These are phyloP conservation scores for Aciculosporium take DNA, from an alignment of 2,329 filamentous ascomycete genomes.

Conservation along the genomic window DNA sequence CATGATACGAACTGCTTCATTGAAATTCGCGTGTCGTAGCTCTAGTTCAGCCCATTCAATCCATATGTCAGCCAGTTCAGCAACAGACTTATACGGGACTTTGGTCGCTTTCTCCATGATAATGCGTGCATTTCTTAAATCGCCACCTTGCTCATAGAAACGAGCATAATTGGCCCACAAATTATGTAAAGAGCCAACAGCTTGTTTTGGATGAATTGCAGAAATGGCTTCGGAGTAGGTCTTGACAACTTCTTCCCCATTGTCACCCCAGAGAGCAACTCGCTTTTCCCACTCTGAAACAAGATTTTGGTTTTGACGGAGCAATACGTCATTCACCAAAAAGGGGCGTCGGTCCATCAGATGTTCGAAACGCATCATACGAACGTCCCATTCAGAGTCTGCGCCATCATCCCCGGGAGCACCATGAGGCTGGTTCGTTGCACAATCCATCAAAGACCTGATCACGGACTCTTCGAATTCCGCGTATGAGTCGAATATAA, in stretches of 20 bases:
- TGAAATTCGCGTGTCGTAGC: conserved; percentile 87
- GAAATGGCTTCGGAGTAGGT: conserved; percentile 92
- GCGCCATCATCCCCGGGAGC: conserved; percentile 65
- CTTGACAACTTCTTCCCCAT: conserved; percentile 78
- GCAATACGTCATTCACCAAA: conserved; percentile 84
- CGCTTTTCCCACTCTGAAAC: conserved; percentile 96
- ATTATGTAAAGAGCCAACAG: conserved; percentile 82
- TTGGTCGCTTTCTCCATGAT: conserved; percentile 98
- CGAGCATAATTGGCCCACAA: conserved; percentile 96
- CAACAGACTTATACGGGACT: conserved; percentile 94
- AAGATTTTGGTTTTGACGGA: conserved; percentile 92
- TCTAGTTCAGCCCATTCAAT: conserved; percentile 99
- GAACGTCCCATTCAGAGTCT: conserved; percentile 87
- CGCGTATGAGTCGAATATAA: conserved; percentile 90
- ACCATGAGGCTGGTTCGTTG: conserved; percentile 64
- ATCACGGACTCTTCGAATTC: conserved; percentile 97
- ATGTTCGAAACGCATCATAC: conserved; percentile 96
- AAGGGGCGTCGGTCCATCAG: conserved; percentile 95
- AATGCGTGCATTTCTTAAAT: conserved; percentile 69
- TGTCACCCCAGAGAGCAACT: conserved; percentile 88
- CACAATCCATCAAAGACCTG: conserved; percentile 77
- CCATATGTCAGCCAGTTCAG: conserved; percentile 95
- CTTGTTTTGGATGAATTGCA: conserved; percentile 86
- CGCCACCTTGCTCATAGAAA: conserved; percentile 82
- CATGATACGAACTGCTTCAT: conserved; percentile 90